Conservation (phyloP, 495 filamentous ascomycete species). For the Aspergillus saccharolyticus region DNA sequence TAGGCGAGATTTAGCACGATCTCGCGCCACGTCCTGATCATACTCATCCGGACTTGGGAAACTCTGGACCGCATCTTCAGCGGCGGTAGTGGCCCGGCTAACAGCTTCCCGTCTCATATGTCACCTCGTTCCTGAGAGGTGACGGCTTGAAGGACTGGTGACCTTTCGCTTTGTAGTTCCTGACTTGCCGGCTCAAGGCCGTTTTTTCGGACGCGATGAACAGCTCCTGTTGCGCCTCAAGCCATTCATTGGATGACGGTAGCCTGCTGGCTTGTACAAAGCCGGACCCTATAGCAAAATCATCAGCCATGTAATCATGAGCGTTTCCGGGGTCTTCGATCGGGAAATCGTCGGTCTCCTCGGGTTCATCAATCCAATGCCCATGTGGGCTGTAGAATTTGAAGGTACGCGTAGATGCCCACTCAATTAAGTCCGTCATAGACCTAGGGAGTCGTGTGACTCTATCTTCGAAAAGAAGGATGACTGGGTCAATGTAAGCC, state of each 20-base stretch:
- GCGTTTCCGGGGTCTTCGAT: background rate
- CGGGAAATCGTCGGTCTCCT: slow-evolving; percentile 3
- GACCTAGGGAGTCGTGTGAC: background rate
- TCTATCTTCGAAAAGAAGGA: slow-evolving; percentile 11
- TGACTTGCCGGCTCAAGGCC: background rate
- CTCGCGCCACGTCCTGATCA: background rate
- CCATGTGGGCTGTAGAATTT: slow-evolving; percentile 30
- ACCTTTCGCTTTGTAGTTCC: background rate
- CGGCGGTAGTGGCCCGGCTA: too few relatives aligned
- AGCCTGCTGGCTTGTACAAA: background rate
- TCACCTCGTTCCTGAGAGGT: slow-evolving; percentile 2
- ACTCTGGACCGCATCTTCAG: background rate
- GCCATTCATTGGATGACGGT: background rate
- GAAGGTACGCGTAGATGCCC: slow-evolving; percentile 12
- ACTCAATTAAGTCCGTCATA: slow-evolving; percentile 16
- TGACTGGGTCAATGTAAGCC: slow-evolving; percentile 24
- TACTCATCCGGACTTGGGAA: slow-evolving; percentile 1
- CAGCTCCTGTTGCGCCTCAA: background rate
- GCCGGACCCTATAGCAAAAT: background rate
- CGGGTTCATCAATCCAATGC: slow-evolving; percentile 15
- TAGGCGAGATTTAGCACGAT: background rate
- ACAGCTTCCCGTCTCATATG: background rate
- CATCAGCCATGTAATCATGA: background rate
- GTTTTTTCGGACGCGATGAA: background rate
- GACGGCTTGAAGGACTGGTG: background rate